Evolutionary conservation across 768 basidiomycete genomes (phyloP).

Genomic region (Amanita subjunquillea): DNA sequence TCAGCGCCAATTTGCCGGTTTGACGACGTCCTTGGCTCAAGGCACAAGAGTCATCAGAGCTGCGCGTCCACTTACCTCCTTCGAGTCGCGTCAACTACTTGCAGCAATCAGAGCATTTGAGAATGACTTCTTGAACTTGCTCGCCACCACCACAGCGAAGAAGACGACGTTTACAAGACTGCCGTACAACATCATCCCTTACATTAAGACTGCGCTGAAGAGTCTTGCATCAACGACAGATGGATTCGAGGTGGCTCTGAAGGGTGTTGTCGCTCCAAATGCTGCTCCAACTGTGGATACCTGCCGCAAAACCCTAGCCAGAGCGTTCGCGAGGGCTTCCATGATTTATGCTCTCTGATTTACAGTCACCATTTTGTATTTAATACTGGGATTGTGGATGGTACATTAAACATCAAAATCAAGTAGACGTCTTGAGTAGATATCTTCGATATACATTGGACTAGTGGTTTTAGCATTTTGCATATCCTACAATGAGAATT

Average conservation of each 20-base stretch:
- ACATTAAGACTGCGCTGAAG: not conserved
- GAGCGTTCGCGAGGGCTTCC: not conserved
- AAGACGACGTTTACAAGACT: not conserved
- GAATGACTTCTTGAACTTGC: not conserved
- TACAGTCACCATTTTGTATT: too few species aligned
- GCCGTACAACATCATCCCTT: not conserved
- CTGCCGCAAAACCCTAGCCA: not conserved
- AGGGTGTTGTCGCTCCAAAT: not conserved
- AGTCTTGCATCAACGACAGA: not conserved
- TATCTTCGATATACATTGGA: too few species aligned
- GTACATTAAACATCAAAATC: too few species aligned
- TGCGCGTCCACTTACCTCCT: not conserved
- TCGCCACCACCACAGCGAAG: not conserved
- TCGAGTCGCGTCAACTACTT: not conserved
- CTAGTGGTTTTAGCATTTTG: too few species aligned
- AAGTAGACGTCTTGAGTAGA: too few species aligned
- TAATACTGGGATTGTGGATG: too few species aligned
- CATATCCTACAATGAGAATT: too few species aligned
- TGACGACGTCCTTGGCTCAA: not conserved
- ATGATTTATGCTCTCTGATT: not conserved
- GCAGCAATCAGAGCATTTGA: not conserved
- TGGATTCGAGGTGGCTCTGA: not conserved
- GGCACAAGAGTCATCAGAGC: not conserved
- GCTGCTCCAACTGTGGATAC: not conserved
- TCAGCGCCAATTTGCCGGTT: not conserved